These are phyloP conservation scores for Paraphoma chrysanthemicola DNA, from an alignment of 2,329 filamentous ascomycete species.

Conservation along the genomic window DNA sequence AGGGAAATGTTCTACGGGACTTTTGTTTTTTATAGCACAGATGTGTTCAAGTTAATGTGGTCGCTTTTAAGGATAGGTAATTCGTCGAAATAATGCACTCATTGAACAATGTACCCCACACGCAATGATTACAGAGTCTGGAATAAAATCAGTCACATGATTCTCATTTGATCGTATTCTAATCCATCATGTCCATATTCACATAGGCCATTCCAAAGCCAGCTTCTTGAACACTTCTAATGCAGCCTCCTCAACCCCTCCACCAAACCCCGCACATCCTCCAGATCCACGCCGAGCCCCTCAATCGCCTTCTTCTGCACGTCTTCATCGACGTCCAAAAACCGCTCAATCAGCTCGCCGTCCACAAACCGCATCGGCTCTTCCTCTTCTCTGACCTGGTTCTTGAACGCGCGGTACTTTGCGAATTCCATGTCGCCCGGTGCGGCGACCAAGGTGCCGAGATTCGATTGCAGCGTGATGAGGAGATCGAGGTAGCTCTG, in stretches of 20 bases:
- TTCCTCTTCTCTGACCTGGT: slow-evolving; percentile 70
- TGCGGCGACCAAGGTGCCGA: slow-evolving; percentile 71
- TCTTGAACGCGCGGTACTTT: slow-evolving; percentile 82
- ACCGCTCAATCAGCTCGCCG: slow-evolving; percentile 86
- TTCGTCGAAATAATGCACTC: no score
- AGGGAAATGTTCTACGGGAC: no score
- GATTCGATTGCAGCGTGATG: slow-evolving; percentile 76
- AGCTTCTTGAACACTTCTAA: no score
- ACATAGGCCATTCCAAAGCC: no score
- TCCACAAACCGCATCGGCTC: slow-evolving; percentile 90
- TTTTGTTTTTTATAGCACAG: no score
- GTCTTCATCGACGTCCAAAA: slow-evolving; percentile 73
- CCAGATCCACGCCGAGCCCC: slow-evolving; percentile 62
- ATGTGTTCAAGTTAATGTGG: no score
- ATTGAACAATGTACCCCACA: no score
- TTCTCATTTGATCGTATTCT: no score
- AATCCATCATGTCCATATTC: no score
- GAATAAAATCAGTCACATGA: no score
- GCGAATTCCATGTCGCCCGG: slow-evolving; percentile 79
- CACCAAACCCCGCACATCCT: slow-evolving; percentile 66
- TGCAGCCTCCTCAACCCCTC: slow-evolving; percentile 61
- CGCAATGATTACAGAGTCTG: no score
- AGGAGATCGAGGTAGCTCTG: slow-evolving; percentile 77
- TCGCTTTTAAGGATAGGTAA: no score
- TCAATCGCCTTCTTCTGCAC: slow-evolving; percentile 62